These are phyloP conservation scores for Arachnopeziza araneosa DNA, from an alignment of 2,329 filamentous ascomycete genomes.

Conservation along the genomic window DNA sequence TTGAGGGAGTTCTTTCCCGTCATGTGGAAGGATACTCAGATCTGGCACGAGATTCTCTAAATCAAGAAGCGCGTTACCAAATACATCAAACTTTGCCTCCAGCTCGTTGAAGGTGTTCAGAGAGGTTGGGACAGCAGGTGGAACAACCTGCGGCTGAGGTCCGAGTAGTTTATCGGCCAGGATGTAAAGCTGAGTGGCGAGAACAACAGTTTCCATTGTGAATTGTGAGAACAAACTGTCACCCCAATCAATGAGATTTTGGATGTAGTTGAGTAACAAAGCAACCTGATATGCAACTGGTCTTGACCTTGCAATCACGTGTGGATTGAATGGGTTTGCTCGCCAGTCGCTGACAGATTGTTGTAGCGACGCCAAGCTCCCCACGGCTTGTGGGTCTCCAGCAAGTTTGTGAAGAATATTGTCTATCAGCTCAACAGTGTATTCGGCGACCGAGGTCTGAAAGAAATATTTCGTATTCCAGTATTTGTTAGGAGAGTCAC, in stretches of 20 bases:
- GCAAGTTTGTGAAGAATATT: no score
- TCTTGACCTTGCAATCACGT: slow-evolving; percentile 23
- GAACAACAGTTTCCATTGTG: slow-evolving; percentile 27
- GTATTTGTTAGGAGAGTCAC: no score
- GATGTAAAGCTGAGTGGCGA: slow-evolving; percentile 28
- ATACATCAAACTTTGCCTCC: background rate
- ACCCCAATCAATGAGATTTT: slow-evolving; percentile 28
- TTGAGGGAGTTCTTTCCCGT: no score
- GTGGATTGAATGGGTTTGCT: slow-evolving; percentile 22
- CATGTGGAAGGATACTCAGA: no score
- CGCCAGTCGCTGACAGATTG: slow-evolving; percentile 18
- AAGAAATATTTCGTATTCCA: no score
- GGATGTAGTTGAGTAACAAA: slow-evolving; percentile 31
- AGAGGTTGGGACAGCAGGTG: background rate
- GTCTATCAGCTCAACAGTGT: no score
- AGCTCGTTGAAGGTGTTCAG: background rate
- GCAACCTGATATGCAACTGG: slow-evolving; percentile 30
- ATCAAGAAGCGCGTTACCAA: background rate
- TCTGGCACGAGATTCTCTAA: no score
- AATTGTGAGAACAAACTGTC: slow-evolving; percentile 27
- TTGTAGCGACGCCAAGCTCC: no score
- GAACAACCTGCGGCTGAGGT: slow-evolving; percentile 6
- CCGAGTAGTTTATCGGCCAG: slow-evolving; percentile 28
- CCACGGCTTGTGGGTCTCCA: no score
- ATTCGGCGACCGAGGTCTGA: no score